Base-by-base conservation (phyloP, 441 rosid species). In the Pelargonium myrrhifolium region DNA sequence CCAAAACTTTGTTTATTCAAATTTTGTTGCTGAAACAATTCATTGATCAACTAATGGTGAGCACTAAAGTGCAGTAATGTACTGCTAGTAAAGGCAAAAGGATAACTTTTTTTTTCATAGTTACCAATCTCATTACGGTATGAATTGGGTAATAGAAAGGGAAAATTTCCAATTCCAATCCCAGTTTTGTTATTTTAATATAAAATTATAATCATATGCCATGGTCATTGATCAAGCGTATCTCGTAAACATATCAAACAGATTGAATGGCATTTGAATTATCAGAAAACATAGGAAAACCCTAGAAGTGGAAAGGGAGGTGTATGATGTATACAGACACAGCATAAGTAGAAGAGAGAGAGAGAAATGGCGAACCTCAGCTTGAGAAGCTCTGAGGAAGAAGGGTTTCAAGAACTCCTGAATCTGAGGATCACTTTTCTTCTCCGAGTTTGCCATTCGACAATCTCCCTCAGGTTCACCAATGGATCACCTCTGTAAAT, bases 301-400 rank as follows among this genome's bases (percentile, higher is more conserved):
- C 17, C 4, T 14, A 31, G 3, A n/a, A 1, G 14, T 39, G 45
- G 45, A 0, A 10, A 18, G 1, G n/a, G 28, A 24, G 2, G 28
- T 24, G 28, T 2, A 11, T 11, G 14, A 10, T 45, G 12, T 9
- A 45, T 45, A 45, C 0, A 45, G n/a, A 45, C 10, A 14, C 2
- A 45, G 1, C 4, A 9, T 3, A 22, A 67, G 22, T 20, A 49
- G 3, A 8, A 6, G 9, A 17, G 7, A 0, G 10, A 67, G 59
- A 67, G 51, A 22, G 17, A 55, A 43, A 42, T 2, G 9, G 64
- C 15, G 67, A 67, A 87, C 97, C 96, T 91, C 89, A 60, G 94
- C 93, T 70, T 82, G 81, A 42, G 82, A 71, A 66, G 97, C 94
- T 78, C 97, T 80, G 62, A 49, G 68, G 77, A 73, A 76, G 73